Conservation (phyloP, 352 stramenopile species). For the Pythium sp. region DNA sequence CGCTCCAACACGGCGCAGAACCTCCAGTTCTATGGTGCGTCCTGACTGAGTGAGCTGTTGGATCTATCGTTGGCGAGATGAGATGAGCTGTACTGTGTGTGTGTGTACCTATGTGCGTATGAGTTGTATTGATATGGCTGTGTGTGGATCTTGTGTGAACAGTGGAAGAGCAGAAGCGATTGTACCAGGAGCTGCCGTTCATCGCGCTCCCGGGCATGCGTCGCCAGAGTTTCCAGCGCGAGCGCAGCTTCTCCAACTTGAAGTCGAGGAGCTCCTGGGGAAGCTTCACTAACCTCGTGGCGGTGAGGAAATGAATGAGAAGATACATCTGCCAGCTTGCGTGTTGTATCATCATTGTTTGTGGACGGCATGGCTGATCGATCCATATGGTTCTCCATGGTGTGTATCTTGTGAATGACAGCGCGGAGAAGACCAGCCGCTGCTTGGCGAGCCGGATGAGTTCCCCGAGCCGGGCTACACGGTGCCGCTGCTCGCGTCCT, state of each 20-base stretch:
- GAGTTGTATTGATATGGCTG: neutral
- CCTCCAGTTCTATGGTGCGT: conserved; percentile 71
- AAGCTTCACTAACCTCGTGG: conserved; percentile 50
- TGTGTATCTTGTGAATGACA: conserved; percentile 10
- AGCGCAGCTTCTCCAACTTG: conserved; percentile 68
- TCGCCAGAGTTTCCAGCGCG: conserved; percentile 67
- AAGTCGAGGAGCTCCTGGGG: conserved; percentile 59
- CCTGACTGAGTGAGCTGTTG: neutral
- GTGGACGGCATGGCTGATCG: neutral
- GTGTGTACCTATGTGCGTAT: neutral
- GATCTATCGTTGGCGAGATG: neutral
- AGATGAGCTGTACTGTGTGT: neutral
- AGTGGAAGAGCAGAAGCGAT: conserved; percentile 71
- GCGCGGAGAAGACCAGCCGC: conserved; percentile 72
- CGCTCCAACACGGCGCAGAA: conserved; percentile 78
- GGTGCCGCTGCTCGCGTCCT: conserved; percentile 59
- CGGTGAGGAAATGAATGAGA: conserved; percentile 1
- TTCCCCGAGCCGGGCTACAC: conserved; percentile 69
- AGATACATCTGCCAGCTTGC: neutral
- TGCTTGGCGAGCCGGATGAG: conserved; percentile 51
- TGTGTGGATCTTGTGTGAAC: neutral
- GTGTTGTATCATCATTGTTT: neutral
- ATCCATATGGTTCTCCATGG: neutral
- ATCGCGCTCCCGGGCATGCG: conserved; percentile 69
- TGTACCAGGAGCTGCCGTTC: conserved; percentile 75